phyloP scores from a whole-genome alignment of 495 filamentous ascomycete species.

The Hamigera avellanea region DNA sequence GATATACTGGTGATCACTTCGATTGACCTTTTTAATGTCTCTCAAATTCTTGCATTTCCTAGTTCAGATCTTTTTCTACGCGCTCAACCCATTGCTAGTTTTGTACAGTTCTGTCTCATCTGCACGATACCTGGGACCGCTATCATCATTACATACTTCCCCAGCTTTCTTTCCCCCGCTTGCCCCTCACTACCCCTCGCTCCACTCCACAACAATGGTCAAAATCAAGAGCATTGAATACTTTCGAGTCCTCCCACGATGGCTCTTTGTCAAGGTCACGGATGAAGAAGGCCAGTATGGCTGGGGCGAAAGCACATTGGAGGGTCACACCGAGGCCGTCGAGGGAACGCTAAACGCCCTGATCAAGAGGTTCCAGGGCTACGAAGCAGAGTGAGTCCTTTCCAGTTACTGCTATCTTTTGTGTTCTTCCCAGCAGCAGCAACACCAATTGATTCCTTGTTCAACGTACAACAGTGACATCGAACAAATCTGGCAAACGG shows the following conservation, averaged over 20 bases:
- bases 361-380: conserved; percentile 48
- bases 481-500: conserved; percentile 68
- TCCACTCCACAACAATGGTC: conserved; percentile 34
- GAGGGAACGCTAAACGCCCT: conserved; percentile 65
- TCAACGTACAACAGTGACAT: conserved; percentile 45
- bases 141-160: too few relatives aligned
- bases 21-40: too few relatives aligned
- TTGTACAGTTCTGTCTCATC: too few relatives aligned
- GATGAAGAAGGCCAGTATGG: conserved; percentile 51
- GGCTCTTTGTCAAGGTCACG: conserved; percentile 71
- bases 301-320: conserved; percentile 73
- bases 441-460: too few relatives aligned
- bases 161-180: not conserved
- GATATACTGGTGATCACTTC: too few relatives aligned
- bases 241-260: conserved; percentile 61
- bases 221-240: conserved; percentile 63
- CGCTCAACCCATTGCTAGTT: too few relatives aligned
- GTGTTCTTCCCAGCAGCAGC: too few relatives aligned
- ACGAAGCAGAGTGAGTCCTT: conserved; percentile 56
- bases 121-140: too few relatives aligned
- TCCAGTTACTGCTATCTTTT: not conserved
- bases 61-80: too few relatives aligned
- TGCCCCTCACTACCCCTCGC: not conserved
- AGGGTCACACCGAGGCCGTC: conserved; percentile 65
- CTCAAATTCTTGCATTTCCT: too few relatives aligned